Conservation (phyloP, 2,329 filamentous ascomycete genomes). For the Thielaviopsis punctulata region DNA sequence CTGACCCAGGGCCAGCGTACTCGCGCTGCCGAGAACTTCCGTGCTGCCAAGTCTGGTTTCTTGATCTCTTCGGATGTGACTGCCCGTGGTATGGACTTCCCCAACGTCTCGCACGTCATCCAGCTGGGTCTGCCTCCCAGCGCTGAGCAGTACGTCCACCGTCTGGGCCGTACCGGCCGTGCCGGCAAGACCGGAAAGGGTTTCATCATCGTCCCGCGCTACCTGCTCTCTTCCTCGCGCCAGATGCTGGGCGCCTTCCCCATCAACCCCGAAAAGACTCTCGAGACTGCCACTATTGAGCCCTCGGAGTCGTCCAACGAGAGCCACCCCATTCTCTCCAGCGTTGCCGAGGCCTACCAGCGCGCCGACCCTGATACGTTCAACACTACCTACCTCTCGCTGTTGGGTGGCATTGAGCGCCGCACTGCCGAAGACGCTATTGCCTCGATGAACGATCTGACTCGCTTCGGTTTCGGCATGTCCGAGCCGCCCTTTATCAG, state of each 20-base stretch:
- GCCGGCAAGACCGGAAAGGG: conserved; percentile 57
- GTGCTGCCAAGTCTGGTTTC: conserved; percentile 40
- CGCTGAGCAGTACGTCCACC: conserved; percentile 59
- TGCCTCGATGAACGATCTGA: conserved; percentile 36
- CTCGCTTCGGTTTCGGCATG: conserved; percentile 34
- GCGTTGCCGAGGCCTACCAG: conserved; percentile 18
- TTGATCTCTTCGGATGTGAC: conserved; percentile 68
- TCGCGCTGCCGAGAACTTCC: conserved; percentile 54
- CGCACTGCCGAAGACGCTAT: conserved; percentile 25
- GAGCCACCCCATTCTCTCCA: conserved; percentile 21
- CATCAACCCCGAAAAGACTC: conserved; percentile 34
- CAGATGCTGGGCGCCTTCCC: conserved; percentile 40
- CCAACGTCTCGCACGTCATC: conserved; percentile 62
- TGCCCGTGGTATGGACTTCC: conserved; percentile 71
- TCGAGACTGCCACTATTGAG: conserved; percentile 27
- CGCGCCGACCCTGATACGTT: conserved; percentile 20
- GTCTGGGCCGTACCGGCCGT: conserved; percentile 59
- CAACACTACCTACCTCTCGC: conserved; percentile 33
- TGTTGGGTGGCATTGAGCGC: conserved; percentile 33
- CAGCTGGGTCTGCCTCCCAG: conserved; percentile 49
- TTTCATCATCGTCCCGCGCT: conserved; percentile 44
- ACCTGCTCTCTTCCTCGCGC: conserved; percentile 33
- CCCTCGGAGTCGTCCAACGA: conserved; percentile 6
- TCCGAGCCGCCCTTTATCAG: conserved; percentile 26
- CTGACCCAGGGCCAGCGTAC: conserved; percentile 57